Percentiles rank a stretch among this genome's conserved stretches.
phyloP scores from a whole-genome alignment of 202 grass and related monocot species.

The Carex sylvatica region DNA sequence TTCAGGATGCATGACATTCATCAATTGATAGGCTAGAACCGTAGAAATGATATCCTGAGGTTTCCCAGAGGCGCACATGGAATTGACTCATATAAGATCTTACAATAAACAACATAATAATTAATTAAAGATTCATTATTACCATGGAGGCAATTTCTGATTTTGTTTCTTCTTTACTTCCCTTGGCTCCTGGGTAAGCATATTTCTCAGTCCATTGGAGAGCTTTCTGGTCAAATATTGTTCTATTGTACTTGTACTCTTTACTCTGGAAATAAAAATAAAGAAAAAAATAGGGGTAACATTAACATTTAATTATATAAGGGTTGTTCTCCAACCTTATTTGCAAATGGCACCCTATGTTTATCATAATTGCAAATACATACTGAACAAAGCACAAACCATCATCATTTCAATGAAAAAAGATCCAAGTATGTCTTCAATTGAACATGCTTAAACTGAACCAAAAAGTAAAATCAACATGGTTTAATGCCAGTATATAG shows the following conservation, averaged over 20 bases:
- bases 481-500: background rate
- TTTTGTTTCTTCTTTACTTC: constrained; percentile 29
- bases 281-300: constrained; percentile 6
- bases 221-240: constrained; percentile 77
- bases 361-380: background rate
- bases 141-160: constrained; percentile 38
- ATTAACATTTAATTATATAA: background rate
- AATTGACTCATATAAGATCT: background rate
- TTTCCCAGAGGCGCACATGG: background rate
- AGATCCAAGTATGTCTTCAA: too few species aligned
- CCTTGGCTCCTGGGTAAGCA: constrained; percentile 49
- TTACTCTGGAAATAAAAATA: constrained; percentile 53
- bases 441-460: background rate
- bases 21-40: background rate
- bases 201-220: constrained; percentile 67
- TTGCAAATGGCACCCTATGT: background rate
- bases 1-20: background rate
- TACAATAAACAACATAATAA: constrained; percentile 12
- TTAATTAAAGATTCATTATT: constrained; percentile 4
- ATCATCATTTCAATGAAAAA: background rate
- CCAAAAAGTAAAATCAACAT: background rate
- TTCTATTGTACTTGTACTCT: constrained; percentile 85
- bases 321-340: background rate
- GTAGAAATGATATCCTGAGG: background rate
- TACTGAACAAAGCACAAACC: background rate